Evolutionary conservation across 2,329 filamentous ascomycete genomes (phyloP).

Genomic region (Fulvia fulva): DNA sequence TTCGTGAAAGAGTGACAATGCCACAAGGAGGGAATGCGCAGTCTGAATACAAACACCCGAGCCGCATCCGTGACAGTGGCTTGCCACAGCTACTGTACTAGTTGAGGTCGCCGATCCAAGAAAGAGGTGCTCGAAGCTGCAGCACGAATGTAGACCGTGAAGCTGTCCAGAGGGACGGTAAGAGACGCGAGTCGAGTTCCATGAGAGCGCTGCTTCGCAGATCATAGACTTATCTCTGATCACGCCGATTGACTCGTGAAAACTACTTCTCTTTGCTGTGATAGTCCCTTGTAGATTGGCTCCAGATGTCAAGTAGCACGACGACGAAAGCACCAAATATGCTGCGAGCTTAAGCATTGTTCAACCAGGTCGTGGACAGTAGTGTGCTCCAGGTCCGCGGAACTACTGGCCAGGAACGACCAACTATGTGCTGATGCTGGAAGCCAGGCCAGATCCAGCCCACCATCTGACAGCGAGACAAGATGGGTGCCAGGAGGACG

Average conservation of each 20-base stretch:
- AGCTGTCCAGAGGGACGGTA: not conserved
- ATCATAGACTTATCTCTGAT: not conserved
- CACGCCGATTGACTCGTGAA: not conserved
- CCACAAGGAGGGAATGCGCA: not conserved
- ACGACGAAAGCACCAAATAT: not conserved
- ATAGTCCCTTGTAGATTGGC: not conserved
- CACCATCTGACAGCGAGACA: not conserved
- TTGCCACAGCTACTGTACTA: not conserved
- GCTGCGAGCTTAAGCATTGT: not conserved
- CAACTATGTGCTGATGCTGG: not conserved
- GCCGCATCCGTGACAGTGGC: not conserved
- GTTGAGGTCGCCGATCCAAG: not conserved
- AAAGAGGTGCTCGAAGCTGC: not conserved
- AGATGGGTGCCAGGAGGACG: not conserved
- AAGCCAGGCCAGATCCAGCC: not conserved
- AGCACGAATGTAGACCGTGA: not conserved
- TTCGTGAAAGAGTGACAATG: not conserved
- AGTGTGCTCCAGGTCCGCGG: not conserved
- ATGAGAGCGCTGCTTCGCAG: not conserved
- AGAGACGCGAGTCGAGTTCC: not conserved
- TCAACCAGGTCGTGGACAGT: not conserved
- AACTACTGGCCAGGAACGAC: not conserved
- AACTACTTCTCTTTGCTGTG: not conserved
- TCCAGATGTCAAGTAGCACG: not conserved
- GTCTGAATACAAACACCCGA: not conserved